Percentiles rank a stretch among this genome's conserved stretches.
Evolutionary conservation across 1,284 basidiomycete genomes (phyloP).

Genomic region (Cystobasidium slooffiae): DNA sequence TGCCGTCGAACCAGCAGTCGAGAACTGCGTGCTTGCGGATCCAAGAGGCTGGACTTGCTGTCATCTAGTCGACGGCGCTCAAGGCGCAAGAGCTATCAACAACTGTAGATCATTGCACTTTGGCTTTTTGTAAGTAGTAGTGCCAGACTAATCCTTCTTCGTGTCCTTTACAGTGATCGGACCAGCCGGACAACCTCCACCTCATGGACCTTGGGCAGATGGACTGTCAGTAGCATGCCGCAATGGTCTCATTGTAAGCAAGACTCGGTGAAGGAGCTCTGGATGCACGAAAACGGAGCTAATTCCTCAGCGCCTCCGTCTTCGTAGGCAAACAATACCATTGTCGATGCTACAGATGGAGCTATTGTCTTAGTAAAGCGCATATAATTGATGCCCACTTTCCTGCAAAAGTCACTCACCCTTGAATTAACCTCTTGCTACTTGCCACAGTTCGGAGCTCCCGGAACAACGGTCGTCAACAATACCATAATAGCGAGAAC

Average conservation of each 20-base stretch:
- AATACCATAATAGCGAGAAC: constrained; percentile 53
- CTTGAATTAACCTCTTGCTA: background rate
- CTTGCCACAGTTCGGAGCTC: constrained; percentile 48
- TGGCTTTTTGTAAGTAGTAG: background rate
- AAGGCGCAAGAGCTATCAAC: constrained; percentile 11
- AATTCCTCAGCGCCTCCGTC: too few species aligned
- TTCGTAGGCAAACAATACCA: constrained; percentile 50
- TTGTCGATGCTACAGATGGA: constrained; percentile 53
- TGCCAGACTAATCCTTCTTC: constrained; percentile 46
- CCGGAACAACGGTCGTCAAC: constrained; percentile 46
- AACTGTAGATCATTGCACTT: background rate
- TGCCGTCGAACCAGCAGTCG: constrained; percentile 46
- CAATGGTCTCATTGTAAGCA: constrained; percentile 48
- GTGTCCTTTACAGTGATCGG: constrained; percentile 49
- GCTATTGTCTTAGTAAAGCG: constrained; percentile 53
- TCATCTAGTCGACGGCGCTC: constrained; percentile 23
- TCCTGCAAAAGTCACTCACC: too few species aligned
- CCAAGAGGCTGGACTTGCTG: constrained; percentile 52
- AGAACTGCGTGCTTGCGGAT: constrained; percentile 51
- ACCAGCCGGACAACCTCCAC: constrained; percentile 51
- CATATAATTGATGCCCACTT: too few species aligned
- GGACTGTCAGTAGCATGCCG: constrained; percentile 52
- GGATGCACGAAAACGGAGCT: too few species aligned
- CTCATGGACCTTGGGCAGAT: constrained; percentile 53
- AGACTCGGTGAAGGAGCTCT: too few species aligned